A percentile compares a stretch with the other conserved stretches of the same genome.
Conservation (phyloP, 768 basidiomycete genomes). For the Mycena olivaceomarginata region DNA sequence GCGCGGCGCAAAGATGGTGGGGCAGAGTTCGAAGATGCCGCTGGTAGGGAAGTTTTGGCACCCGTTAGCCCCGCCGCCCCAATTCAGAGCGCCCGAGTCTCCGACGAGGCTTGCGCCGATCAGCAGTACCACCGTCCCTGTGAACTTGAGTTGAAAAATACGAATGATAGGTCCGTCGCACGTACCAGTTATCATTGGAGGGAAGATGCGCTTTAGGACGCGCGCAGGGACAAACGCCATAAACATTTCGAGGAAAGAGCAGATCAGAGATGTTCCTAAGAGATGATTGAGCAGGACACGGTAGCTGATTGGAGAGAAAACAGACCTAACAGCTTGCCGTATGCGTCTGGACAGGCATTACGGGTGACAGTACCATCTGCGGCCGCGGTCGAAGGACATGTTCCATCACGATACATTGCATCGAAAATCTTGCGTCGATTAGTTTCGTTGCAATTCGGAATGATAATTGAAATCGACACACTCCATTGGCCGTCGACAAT, state of each 20-base stretch:
- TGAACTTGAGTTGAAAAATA: too few relatives aligned
- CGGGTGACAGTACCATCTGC: slow-evolving; percentile 77
- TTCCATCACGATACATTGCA: slow-evolving; percentile 87
- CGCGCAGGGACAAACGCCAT: slow-evolving; percentile 83
- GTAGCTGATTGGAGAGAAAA: slow-evolving; percentile 73
- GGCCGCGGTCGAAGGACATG: slow-evolving; percentile 76
- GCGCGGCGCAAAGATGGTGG: slow-evolving; percentile 80
- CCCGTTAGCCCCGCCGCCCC: slow-evolving; percentile 90
- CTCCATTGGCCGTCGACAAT: slow-evolving; percentile 37
- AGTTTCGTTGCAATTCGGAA: slow-evolving; percentile 45
- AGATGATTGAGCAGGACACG: not conserved
- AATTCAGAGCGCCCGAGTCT: slow-evolving; percentile 83
- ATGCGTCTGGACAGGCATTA: slow-evolving; percentile 85
- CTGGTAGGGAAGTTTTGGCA: slow-evolving; percentile 77
- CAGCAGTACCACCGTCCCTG: slow-evolving; percentile 88
- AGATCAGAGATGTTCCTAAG: slow-evolving; percentile 84
- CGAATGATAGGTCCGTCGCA: too few relatives aligned
- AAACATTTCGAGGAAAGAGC: slow-evolving; percentile 86
- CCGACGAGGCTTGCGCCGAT: slow-evolving; percentile 89
- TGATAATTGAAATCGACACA: slow-evolving; percentile 57
- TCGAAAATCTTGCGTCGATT: slow-evolving; percentile 75
- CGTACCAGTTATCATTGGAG: slow-evolving; percentile 89
- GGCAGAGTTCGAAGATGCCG: slow-evolving; percentile 85
- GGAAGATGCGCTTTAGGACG: slow-evolving; percentile 80
- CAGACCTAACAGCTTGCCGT: slow-evolving; percentile 83